Conservation (phyloP, 1,139 yeast genomes). For the Hemisphaericaspora xylanilytica region DNA sequence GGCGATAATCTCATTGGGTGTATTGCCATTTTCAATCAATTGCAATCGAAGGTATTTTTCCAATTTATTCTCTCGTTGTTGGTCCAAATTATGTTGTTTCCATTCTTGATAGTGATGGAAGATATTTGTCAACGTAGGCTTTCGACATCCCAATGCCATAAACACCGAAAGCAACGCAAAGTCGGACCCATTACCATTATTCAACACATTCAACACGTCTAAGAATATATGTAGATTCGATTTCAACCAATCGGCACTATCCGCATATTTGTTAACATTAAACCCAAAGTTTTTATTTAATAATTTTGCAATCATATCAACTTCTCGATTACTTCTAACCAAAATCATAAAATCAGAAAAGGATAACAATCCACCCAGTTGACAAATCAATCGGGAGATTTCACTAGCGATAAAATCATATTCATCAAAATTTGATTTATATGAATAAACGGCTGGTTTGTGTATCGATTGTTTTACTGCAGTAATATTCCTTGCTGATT, state of each 20-base stretch:
- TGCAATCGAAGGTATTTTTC: conserved; percentile 17
- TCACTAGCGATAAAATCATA: conserved; percentile 42
- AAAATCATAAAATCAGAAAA: conserved; percentile 56
- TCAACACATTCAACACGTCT: conserved; percentile 46
- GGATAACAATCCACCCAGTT: conserved; percentile 45
- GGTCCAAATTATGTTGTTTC: neutral
- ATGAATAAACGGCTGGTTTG: conserved; percentile 32
- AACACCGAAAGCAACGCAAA: conserved; percentile 32
- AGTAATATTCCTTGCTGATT: conserved; percentile 6
- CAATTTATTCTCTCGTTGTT: conserved; percentile 9
- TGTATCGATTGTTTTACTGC: conserved; percentile 23
- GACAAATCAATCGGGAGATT: conserved; percentile 39
- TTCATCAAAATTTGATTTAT: conserved; percentile 32
- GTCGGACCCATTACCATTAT: conserved; percentile 31
- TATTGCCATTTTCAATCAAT: neutral
- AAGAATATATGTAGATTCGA: conserved; percentile 49
- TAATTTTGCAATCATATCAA: conserved; percentile 40
- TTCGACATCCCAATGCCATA: conserved; percentile 16
- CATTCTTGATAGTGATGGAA: conserved; percentile 5
- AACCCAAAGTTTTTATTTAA: conserved; percentile 41
- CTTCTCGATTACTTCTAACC: conserved; percentile 53
- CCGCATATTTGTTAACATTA: conserved; percentile 42
- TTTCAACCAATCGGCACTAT: conserved; percentile 53
- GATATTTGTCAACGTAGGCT: neutral
- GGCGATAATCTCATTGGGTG: neutral